Evolutionary conservation across 306 rosid species (phyloP).

Genomic region (Cucumis hystrix): DNA sequence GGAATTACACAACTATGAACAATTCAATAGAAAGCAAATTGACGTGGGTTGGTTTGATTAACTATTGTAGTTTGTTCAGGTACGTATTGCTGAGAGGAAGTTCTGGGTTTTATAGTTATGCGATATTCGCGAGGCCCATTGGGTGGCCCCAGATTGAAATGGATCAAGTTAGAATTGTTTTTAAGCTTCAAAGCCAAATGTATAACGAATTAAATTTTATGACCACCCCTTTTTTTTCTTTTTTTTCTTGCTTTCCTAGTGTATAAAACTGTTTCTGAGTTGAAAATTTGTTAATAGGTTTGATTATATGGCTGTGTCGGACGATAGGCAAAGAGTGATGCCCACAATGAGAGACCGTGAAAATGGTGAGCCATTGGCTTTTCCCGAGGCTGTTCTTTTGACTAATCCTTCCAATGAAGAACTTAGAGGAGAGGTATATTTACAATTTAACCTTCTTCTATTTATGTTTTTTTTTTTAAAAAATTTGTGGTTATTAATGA

Average conservation of each 20-base stretch:
- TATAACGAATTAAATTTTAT: background rate
- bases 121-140: conserved; percentile 32
- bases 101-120: conserved; percentile 58
- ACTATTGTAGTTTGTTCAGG: conserved; percentile 16
- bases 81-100: conserved; percentile 38
- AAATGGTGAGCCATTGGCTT: conserved; percentile 22
- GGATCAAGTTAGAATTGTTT: conserved; percentile 41
- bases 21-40: background rate
- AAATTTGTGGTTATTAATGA: too few relatives aligned
- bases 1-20: too few relatives aligned
- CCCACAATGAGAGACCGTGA: conserved; percentile 32
- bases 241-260: too few relatives aligned
- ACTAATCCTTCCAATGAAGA: conserved; percentile 21
- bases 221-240: too few relatives aligned
- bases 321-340: conserved; percentile 48
- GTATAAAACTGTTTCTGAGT: too few relatives aligned
- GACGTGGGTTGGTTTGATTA: background rate
- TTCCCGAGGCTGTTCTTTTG: conserved; percentile 61
- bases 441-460: background rate
- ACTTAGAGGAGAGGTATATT: conserved; percentile 44
- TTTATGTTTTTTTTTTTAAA: too few relatives aligned
- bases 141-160: conserved; percentile 39
- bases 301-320: conserved; percentile 55
- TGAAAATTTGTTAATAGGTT: conserved; percentile 21
- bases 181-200: conserved; percentile 35